Base-by-base conservation (phyloP, 495 filamentous ascomycete species). In the Penicillium paxilli region DNA sequence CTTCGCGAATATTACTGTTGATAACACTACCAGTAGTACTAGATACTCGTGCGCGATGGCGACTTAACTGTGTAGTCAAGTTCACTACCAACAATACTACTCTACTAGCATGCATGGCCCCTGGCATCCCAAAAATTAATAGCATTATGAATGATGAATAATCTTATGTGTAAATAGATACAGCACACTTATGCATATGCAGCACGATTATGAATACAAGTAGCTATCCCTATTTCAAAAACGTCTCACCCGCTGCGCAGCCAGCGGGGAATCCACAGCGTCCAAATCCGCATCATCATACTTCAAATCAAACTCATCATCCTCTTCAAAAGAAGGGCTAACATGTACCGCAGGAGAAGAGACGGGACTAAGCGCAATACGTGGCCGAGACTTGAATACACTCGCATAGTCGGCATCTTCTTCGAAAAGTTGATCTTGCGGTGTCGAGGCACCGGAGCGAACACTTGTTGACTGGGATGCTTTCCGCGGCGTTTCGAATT, bases 311-410 rank as follows among this genome's bases (percentile, higher is more conserved):
- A 76, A 73, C 4, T 67, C 60, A 3, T 67, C 69, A 17, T 65
- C 52, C 10, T 62, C 60, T 25, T 52, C 55, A 38, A 58, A 51
- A 3, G 33, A 47, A 9, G 66, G 66, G 44, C 62, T 63, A 5
- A 76, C 45, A 68, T 78, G 75, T 12, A 78, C 75, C 28, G 71
- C 72, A 5, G 86, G 86, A 24, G 83, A 85, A 2, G 80, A 74
- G 3, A 84, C 67, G n/a, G 90, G 89, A 71, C 91, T 95, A 6
- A 77, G 78, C 48, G 85, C 87, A 49, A 96, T 79, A 57, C 86
- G 88, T 1, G 92, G 92, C 54, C 92, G 70, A 33, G 89, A 91
- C 71, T 85, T 91, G 70, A 96, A 96, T 1, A 96, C 86, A 47
- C 87, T 88, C 44, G 88, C 87, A 63, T 94, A 92, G 58, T 89